Evolutionary conservation across 306 rosid species (phyloP), one percentile per base, ranked within the genome.

Genomic region (Begonia fuchsioides): DNA sequence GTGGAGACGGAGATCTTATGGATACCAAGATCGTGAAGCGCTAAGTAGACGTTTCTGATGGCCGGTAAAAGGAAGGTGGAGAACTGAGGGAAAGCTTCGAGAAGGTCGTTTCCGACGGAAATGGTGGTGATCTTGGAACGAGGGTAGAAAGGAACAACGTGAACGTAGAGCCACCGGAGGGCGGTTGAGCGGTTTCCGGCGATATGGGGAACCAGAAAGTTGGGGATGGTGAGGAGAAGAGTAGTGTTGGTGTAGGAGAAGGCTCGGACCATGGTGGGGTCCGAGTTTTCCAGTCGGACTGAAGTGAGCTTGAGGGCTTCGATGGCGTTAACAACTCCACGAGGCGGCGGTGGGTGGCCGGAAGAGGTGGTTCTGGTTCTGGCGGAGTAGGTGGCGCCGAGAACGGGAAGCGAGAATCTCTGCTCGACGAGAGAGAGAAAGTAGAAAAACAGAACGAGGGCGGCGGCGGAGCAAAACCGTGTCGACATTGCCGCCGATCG

Each of bases 81-180:
- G 55, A 54, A 15, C 2, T 69, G 58, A 0, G 94, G 90, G 44
- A 74, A 54, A 0, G 62, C 52, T 16, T 68, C 76, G 8, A 68
- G 57, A 61, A 77, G 62, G 52, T 78, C 86, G 57, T 81, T 69
- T 17, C 97, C 97, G 32, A 88, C 94, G 20, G 94, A 80, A 64
- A 88, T 83, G 47, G 82, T 54, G 16, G 84, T 53, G 73, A 88
- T 78, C 40, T 53, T 81, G 61, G 82, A 76, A 49, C 95, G 90
- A 4, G 95, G 97, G 64, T 76, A 76, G 84, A 81, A 88, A 0
- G 97, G 95, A 49, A 78, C 60, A 59, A 84, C 86, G 69, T 78
- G 67, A 13, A 45, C 11, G 82, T 63, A 75, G 35, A 88, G 72
- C 95, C 97, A 88, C 2, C 45, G 62, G 59, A 68, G 53, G 14